Conservation (phyloP, 495 filamentous ascomycete genomes). For the Penicillium psychrofluorescens region DNA sequence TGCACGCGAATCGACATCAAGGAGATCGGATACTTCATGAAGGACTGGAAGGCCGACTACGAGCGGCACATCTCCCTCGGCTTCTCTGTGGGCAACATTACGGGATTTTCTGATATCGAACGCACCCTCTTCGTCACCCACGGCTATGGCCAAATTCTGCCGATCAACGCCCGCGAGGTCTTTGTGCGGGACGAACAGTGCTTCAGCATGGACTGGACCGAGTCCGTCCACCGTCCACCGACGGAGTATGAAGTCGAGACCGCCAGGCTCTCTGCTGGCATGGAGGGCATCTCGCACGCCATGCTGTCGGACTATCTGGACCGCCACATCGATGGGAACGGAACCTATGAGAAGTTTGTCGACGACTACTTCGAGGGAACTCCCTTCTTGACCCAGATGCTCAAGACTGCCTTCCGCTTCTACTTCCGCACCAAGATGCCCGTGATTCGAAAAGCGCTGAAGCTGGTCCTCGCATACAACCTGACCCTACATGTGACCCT, state of each 20-base stretch:
- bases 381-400: conserved; percentile 83
- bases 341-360: conserved; percentile 76
- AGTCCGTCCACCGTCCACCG: conserved; percentile 62
- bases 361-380: conserved; percentile 93
- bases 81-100: conserved; percentile 88
- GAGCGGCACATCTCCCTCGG: conserved; percentile 80
- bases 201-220: conserved; percentile 87
- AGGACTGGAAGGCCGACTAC: conserved; percentile 94
- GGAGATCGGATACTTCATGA: conserved; percentile 95
- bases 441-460: conserved; percentile 84
- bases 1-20: conserved; percentile 96
- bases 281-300: conserved; percentile 70
- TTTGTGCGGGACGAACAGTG: conserved; percentile 85
- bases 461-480: conserved; percentile 88
- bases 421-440: conserved; percentile 75
- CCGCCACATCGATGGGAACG: conserved; percentile 77
- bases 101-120: conserved; percentile 78
- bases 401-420: conserved; percentile 88
- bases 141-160: conserved; percentile 81
- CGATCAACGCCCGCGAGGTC: conserved; percentile 84
- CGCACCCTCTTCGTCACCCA: conserved; percentile 76
- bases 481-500: conserved; percentile 86
- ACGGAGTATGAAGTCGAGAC: conserved; percentile 77
- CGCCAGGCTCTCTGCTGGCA: conserved; percentile 74
- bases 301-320: conserved; percentile 83